These are phyloP conservation scores for Mrakia frigida DNA, from an alignment of 768 basidiomycete genomes.

Conservation along the genomic window DNA sequence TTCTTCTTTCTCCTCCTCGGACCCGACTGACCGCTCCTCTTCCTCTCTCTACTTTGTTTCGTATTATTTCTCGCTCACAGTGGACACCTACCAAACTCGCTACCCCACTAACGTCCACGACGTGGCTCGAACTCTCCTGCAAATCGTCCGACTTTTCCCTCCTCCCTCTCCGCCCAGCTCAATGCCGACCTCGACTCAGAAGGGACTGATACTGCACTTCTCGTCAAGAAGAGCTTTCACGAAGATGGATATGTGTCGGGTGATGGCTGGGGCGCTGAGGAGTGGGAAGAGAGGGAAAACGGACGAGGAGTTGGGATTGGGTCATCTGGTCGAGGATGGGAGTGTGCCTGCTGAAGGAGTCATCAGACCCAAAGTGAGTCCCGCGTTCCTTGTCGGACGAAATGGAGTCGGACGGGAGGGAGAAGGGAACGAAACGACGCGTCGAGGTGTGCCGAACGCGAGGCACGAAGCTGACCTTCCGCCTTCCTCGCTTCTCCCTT, in stretches of 20 bases:
- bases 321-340: constrained; percentile 55
- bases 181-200: constrained; percentile 51
- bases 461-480: background rate
- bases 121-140: constrained; percentile 67
- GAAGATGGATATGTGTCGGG: constrained; percentile 85
- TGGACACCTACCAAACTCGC: constrained; percentile 91
- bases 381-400: background rate
- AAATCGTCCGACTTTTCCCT: constrained; percentile 24
- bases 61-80: constrained; percentile 1
- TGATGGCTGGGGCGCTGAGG: constrained; percentile 65
- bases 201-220: constrained; percentile 71
- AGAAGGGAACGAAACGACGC: background rate
- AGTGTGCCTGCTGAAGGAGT: constrained; percentile 18
- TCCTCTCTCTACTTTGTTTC: background rate
- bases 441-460: background rate
- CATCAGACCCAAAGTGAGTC: constrained; percentile 27
- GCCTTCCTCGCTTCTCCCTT: background rate
- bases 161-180: background rate
- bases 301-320: constrained; percentile 32
- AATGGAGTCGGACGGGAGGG: background rate
- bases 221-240: constrained; percentile 71
- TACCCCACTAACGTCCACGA: constrained; percentile 89
- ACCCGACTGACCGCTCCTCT: background rate
- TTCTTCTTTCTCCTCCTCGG: background rate
- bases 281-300: constrained; percentile 40